Evolutionary conservation across 371 early-diverging fungal species (phyloP).

Genomic region (Entomophthora muscae): DNA sequence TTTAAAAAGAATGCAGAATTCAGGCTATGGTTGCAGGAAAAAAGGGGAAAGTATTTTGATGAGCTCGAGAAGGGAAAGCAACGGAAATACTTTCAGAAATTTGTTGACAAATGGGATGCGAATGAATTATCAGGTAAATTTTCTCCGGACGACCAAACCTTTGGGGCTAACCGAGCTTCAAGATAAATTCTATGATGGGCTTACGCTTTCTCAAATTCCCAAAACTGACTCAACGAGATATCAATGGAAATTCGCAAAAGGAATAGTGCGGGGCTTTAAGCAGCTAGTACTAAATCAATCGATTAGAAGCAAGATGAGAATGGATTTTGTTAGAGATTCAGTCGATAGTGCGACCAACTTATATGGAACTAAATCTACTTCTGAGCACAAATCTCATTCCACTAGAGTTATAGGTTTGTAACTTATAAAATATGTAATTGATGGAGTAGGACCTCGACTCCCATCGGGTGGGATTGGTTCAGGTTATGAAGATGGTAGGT

Average conservation of each 20-base stretch:
- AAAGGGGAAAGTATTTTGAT: constrained; percentile 50
- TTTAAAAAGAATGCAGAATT: constrained; percentile 58
- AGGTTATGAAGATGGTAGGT: not conserved
- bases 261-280: constrained; percentile 14
- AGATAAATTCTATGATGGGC: constrained; percentile 50
- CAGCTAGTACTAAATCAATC: not conserved
- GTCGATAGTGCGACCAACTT: constrained; percentile 38
- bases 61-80: constrained; percentile 49
- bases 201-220: constrained; percentile 37
- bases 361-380: not conserved
- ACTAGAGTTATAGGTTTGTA: too few species aligned
- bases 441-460: constrained; percentile 13
- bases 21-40: constrained; percentile 56
- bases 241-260: constrained; percentile 59
- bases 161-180: too few species aligned
- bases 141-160: too few species aligned
- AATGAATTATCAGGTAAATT: constrained; percentile 33
- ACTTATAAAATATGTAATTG: too few species aligned
- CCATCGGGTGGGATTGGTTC: constrained; percentile 5
- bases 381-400: too few species aligned
- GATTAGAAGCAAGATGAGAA: constrained; percentile 24
- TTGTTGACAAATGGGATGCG: constrained; percentile 56
- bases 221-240: constrained; percentile 44
- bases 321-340: constrained; percentile 33
- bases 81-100: constrained; percentile 53